Base-by-base conservation (phyloP, 192 early-diverging fungal genomes). In the Coemansia sp. region DNA sequence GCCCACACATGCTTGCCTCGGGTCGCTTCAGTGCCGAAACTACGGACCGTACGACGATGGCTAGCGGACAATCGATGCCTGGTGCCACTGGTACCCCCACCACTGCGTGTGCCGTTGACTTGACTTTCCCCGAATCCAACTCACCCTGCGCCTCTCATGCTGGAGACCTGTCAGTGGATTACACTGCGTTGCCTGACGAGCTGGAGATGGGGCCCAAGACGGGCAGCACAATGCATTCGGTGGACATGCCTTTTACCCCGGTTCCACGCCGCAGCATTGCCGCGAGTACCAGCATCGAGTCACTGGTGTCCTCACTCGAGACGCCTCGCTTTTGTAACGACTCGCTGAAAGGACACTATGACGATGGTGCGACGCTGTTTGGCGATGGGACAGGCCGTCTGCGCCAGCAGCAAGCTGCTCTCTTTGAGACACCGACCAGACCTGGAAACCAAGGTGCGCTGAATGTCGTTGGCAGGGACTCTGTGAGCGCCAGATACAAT, bases 1-100 rank as follows among this genome's bases (percentile, higher is more conserved):
- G 71, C 57, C 55, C 66, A 14, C 80, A 74, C 25, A 63, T 74
- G 65, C 50, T 73, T 27, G 70, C 73, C 3, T 80, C 78, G n/a
- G 78, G 78, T 12, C 78, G 78, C 10, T 51, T 80, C 14, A 72
- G 78, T 70, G 69, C 78, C 14, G 78, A 75, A 38, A 34, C 67
- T 1, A 41, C 46, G 0, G 70, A 75, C 27, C 66, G 59, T 21
- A 61, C 36, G 36, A 61, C 59, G n/a, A 61, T 61, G 36, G 34
- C 59, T 25, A 61, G 59, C 21, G 59, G 59, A 3, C 59, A 62
- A 0, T 25, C 65, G 7, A 21, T 31, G n/a, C 45, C 39, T 8
- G 25, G 21, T 8, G 32, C 23, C 29, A 23, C 31, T 2, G 67
- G 58, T 23, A 62, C 63, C 12, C 67, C 68, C 19, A 21, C 60